Base-by-base conservation (phyloP, 106 monocot genomes). In the Dioscorea dumetorum region DNA sequence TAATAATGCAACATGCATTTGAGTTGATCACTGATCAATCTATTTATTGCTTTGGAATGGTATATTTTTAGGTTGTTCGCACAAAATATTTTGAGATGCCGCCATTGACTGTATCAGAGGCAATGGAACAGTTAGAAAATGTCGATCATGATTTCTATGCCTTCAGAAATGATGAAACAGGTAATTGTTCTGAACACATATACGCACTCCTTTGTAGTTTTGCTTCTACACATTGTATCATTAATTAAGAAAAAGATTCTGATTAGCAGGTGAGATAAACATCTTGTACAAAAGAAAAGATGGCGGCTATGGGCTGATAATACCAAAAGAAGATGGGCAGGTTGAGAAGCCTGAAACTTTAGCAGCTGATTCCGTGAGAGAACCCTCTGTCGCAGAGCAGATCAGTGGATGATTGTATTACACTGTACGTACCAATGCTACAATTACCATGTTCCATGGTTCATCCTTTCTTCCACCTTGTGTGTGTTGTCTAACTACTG, bases 21-120 rank as follows among this genome's bases (percentile, higher is more conserved):
- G 41, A 41, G 41, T 41, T 41, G 6, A 10, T 41, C 41, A 41
- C 10, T 41, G 10, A 41, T 10, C 41, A 41, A 41, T 6, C 41
- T 41, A 41, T 41, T 41, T 41, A 41, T 41, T 41, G 41, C 41
- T 41, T 2, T 34, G 3, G 10, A 9, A 11, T 61, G 35, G 17
- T 69, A n/a, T 60, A 12, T 76, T 17, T n/a, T 61, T 73, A 95
- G 95, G 82, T 97, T 70, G 86, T 89, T 14, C 79, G 95, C 12
- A 97, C 85, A 32, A 97, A 97, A 61, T 84, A 88, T 66, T 97
- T 97, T 56, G 88, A 97, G 19, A 92, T 97, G 88, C 86, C 95
- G 8, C 95, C 91, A 8, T 70, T 92, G 59, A 84, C 88, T 11
- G 76, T 97, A 64, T 74, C 75, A 51, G 95, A 97, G 65, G 91